Evolutionary conservation across 371 early-diverging fungal species (phyloP), one percentile per base, ranked within the genome.

Genomic region (Coelomomyces lativittatus): DNA sequence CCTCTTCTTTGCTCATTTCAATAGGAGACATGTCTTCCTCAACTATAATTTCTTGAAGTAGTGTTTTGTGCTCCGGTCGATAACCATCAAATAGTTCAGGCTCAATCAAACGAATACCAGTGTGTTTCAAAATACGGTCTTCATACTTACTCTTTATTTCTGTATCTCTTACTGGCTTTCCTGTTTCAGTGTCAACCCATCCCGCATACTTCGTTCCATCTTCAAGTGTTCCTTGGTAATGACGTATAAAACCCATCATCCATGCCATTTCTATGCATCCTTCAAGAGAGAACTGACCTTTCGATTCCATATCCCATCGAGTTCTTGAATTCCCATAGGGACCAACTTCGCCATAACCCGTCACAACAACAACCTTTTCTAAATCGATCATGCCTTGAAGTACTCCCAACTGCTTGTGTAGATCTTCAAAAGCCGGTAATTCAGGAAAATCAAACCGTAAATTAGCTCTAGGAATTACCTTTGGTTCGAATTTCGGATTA

Each of bases 191-290:
- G 60, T 91, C 91, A 23, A 92, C 77, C 93, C 93, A 92, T 21
- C 93, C 93, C 61, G 85, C 72, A 73, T 89, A 88, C 60, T 67
- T 67, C 25, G 64, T 50, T 36, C 80, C 81, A 59, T 71, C 76
- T 71, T 86, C 86, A 56, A 90, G 71, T 34, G 79, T 80, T 31
- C 89, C 91, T 51, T 82, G 79, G 61, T 80, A 80, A 62, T 87
- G 88, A 63, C 81, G 85, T 62, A 92, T 87, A 57, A 70, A 79
- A 50, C 91, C 91, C 91, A 89, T 91, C 56, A 89, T 84, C 90
- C 93, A 89, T 28, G 93, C 90, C 79, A 92, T 80, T 66, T 92
- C 92, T 55, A 92, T 86, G 58, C 89, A 88, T 15, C 91, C 93
- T 47, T 90, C 90, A 29, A 91, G 72, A 36, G 91, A 91, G 67